Conservation (phyloP, 345 rosid genomes). For the Murraya koenigii region DNA sequence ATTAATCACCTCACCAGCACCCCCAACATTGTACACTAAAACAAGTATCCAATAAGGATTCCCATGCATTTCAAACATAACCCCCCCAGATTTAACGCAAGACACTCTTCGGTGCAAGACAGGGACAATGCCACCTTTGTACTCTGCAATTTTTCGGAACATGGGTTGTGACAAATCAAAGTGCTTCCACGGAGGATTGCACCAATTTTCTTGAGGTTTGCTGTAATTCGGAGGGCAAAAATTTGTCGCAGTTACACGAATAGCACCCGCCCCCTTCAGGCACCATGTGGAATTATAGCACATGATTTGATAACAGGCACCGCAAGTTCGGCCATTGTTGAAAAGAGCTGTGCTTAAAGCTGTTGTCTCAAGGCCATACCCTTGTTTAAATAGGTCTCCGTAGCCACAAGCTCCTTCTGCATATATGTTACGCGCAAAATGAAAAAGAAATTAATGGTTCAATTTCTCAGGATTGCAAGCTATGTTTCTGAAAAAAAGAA, state of each 20-base stretch:
- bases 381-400: constrained; percentile 25
- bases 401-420: constrained; percentile 42
- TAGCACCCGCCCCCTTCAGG: constrained; percentile 14
- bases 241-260: constrained; percentile 27
- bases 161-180: constrained; percentile 35
- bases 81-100: constrained; percentile 24
- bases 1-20: constrained; percentile 22
- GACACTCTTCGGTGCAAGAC: constrained; percentile 24
- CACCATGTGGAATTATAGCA: constrained; percentile 36
- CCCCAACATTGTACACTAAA: constrained; percentile 30
- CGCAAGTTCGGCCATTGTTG: constrained; percentile 38
- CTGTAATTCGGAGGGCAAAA: constrained; percentile 45
- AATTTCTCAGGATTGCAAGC: no score
- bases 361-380: constrained; percentile 35
- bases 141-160: constrained; percentile 31
- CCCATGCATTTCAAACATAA: constrained; percentile 28
- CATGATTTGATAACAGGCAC: constrained; percentile 32
- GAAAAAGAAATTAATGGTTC: background rate
- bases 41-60: constrained; percentile 29
- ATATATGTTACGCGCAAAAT: background rate
- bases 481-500: no score
- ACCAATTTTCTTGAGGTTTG: constrained; percentile 27
- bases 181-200: constrained; percentile 38
- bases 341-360: constrained; percentile 33
- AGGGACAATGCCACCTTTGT: constrained; percentile 34